Percentiles rank a stretch among this genome's conserved stretches.
Evolutionary conservation across 2,329 filamentous ascomycete species (phyloP).

Genomic region (Knufia fluminis): DNA sequence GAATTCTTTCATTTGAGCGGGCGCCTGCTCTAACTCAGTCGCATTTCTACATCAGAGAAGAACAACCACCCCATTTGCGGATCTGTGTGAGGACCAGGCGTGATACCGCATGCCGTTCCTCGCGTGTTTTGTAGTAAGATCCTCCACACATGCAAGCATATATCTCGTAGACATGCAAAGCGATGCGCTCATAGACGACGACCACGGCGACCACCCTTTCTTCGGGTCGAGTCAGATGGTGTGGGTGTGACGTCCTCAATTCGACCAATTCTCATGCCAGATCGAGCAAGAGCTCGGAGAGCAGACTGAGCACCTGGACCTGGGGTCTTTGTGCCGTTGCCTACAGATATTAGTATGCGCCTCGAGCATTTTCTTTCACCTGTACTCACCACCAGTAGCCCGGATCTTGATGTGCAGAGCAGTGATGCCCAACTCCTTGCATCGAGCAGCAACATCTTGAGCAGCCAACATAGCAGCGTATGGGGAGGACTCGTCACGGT

Average conservation of each 20-base stretch:
- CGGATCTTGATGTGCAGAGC: conserved; percentile 99
- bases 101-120: conserved; percentile 38
- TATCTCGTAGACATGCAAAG: background rate
- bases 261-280: conserved; percentile 98
- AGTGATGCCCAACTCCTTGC: conserved; percentile 78
- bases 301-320: conserved; percentile 98
- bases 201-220: conserved; percentile 99
- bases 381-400: conserved; percentile 79
- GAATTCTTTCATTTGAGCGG: conserved; percentile 7
- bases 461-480: conserved; percentile 99
- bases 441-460: conserved; percentile 88
- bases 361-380: conserved; percentile 9
- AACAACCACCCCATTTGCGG: background rate
- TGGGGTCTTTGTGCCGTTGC: conserved; percentile 99
- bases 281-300: conserved; percentile 95
- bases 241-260: conserved; percentile 99
- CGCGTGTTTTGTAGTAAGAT: conserved; percentile 32
- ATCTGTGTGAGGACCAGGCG: conserved; percentile 40
- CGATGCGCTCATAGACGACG: conserved; percentile 78
- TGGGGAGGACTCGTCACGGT: conserved; percentile 98
- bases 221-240: conserved; percentile 96
- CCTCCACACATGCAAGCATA: conserved; percentile 8
- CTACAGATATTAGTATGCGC: conserved; percentile 33
- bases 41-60: background rate
- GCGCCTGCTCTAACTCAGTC: background rate